A percentile compares a stretch with the other conserved stretches of the same genome.
Evolutionary conservation across 495 filamentous ascomycete species (phyloP).

Genomic region (Tuber borchii): DNA sequence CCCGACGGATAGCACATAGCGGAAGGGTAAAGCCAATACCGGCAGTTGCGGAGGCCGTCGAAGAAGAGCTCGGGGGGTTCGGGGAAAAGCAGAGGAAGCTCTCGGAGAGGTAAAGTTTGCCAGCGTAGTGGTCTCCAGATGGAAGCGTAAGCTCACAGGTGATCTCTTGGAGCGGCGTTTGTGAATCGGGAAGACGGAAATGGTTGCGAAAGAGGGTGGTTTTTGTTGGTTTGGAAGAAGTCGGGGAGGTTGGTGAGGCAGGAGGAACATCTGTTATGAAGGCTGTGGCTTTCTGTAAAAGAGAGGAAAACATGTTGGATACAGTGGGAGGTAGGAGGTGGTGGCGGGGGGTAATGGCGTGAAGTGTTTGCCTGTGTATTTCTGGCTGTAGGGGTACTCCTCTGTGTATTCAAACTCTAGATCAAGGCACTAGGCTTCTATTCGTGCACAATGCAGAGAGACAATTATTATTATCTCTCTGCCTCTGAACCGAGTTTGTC

Average conservation of each 20-base stretch:
- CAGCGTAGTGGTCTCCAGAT: conserved; percentile 77
- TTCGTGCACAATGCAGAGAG: not conserved
- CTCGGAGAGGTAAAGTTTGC: conserved; percentile 88
- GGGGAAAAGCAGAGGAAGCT: conserved; percentile 93
- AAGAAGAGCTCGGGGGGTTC: conserved; percentile 71
- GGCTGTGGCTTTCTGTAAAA: conserved; percentile 92
- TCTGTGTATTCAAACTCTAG: not conserved
- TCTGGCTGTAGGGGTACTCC: not conserved
- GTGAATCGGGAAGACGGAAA: conserved; percentile 86
- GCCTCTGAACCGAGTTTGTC: not conserved
- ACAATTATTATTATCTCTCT: not conserved
- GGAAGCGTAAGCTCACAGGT: conserved; percentile 87
- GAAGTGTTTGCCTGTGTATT: not conserved
- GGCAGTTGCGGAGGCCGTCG: conserved; percentile 69
- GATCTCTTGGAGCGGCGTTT: conserved; percentile 90
- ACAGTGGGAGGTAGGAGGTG: not conserved
- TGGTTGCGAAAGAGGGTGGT: conserved; percentile 88
- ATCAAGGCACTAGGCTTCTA: not conserved
- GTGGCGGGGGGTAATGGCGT: not conserved
- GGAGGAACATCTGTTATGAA: conserved; percentile 72
- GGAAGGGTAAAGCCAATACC: conserved; percentile 97
- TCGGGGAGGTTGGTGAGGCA: conserved; percentile 58
- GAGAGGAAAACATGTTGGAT: conserved; percentile 42
- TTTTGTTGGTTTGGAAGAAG: conserved; percentile 78
- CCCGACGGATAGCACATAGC: conserved; percentile 78